Evolutionary conservation across 345 rosid genomes (phyloP), one percentile per base, ranked within the genome.

Genomic region (Brassica rapa): DNA sequence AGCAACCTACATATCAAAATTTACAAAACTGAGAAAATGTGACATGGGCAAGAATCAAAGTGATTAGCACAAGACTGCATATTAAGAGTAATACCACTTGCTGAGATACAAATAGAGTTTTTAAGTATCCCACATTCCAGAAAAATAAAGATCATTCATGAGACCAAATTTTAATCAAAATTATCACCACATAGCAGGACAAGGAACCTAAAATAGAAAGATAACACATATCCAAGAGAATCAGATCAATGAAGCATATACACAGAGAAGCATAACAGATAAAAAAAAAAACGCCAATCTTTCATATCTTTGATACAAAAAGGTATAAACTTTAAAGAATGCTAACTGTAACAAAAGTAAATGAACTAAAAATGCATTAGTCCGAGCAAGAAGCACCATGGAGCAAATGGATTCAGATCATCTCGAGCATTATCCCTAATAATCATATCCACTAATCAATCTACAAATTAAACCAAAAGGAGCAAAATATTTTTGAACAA

Each of bases 1-100:
- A 71, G 85, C 77, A 78, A 81, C 94, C 98, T 89, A 79, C 24
- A 65, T 57, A 65, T 71, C 55, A 70, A 69, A 71, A 66, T 11
- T 30, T 2, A 51, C 51, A 76, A 74, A 74, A 46, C 68, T 75
- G 57, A 60, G 60, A 59, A 71, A 37, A 24, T 37, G 46, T 41
- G 63, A 66, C 24, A 9, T 12, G 49, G 49, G 19, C 66, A 73
- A 73, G 10, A 32, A 66, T 51, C 24, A 63, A 71, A 56, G 30
- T 68, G 55, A 62, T 25, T 33, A 51, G 65, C 57, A 5, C 27
- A 32, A 7, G 66, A 43, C 39, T 12, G 5, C 57, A 46, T 35
- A 25, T 24, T 27, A 77, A 65, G 37, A 37, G 66, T 61, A 70
- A 25, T 64, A 66, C 8, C 10, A 32, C 12, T 37, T 21, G 19